Conservation (phyloP, 306 rosid genomes). For the Canavalia ensiformis region DNA sequence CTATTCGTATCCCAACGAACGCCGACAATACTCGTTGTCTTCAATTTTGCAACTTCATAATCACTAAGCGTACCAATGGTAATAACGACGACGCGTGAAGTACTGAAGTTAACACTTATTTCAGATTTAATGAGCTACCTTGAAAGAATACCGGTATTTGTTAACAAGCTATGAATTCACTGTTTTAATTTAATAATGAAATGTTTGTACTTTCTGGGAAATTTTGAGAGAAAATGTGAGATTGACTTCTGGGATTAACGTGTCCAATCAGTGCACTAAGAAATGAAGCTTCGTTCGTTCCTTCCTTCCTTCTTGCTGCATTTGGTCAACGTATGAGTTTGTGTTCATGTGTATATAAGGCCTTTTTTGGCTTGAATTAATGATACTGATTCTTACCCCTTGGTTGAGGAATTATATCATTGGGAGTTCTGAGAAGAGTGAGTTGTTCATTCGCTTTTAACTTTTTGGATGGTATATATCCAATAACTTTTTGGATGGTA, state of each 20-base stretch:
- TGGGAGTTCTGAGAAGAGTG: neutral
- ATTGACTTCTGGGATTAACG: constrained; percentile 54
- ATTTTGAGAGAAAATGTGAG: neutral
- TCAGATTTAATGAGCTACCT: no score
- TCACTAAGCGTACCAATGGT: neutral
- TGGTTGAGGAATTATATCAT: neutral
- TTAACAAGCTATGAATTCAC: neutral
- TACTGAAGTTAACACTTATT: no score
- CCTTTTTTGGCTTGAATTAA: neutral
- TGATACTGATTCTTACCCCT: neutral
- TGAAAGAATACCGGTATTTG: no score
- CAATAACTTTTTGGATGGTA: constrained; percentile 57
- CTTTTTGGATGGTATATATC: constrained; percentile 56
- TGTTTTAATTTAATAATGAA: neutral
- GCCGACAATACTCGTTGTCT: neutral
- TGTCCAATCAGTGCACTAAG: constrained; percentile 12
- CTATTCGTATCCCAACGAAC: neutral
- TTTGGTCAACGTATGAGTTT: neutral
- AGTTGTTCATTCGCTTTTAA: constrained; percentile 1
- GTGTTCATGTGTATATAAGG: neutral
- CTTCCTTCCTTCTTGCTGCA: constrained; percentile 54
- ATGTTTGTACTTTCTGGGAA: neutral
- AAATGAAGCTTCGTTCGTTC: constrained; percentile 52
- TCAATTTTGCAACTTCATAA: neutral
- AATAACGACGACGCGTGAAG: no score